phyloP scores from a whole-genome alignment of 345 rosid genomes.

The Anacardium occidentale region DNA sequence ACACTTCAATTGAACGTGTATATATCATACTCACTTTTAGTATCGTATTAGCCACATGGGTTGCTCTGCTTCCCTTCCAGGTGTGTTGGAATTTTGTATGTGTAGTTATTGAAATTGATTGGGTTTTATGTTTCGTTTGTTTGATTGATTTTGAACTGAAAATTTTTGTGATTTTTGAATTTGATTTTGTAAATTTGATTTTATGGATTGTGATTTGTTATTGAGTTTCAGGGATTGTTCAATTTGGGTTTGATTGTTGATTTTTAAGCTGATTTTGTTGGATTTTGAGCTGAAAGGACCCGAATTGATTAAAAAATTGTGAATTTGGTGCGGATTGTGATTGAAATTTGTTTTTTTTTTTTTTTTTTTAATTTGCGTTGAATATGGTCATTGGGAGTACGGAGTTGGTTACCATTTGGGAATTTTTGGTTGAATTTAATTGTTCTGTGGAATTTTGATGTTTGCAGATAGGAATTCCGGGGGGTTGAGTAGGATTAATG shows the following conservation, averaged over 20 bases:
- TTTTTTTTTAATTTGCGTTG: not conserved
- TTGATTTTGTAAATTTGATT: no score
- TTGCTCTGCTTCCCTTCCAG: slow-evolving; percentile 88
- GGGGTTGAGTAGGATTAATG: slow-evolving; percentile 51
- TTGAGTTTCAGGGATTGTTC: slow-evolving; percentile 18
- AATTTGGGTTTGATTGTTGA: slow-evolving; percentile 13
- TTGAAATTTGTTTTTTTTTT: not conserved
- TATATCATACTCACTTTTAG: not conserved
- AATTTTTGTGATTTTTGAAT: no score
- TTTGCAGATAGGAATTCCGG: slow-evolving; percentile 67
- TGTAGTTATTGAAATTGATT: not conserved
- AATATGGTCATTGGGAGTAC: slow-evolving; percentile 16
- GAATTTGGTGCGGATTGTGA: no score
- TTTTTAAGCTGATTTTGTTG: slow-evolving; percentile 3
- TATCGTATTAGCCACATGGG: slow-evolving; percentile 52
- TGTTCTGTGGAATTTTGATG: slow-evolving; percentile 12
- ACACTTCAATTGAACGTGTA: not conserved
- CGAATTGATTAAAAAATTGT: slow-evolving; percentile 7
- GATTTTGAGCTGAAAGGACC: not conserved
- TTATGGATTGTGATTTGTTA: not conserved
- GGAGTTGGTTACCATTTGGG: slow-evolving; percentile 22
- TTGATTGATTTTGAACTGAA: not conserved
- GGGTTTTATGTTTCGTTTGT: slow-evolving; percentile 1
- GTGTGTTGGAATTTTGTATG: slow-evolving; percentile 25
- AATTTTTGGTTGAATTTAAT: slow-evolving; percentile 18